Percentiles rank a stretch among this genome's conserved stretches.
These are phyloP conservation scores for Trypanosoma melophagium DNA, from an alignment of 208 protist species.

Conservation along the genomic window DNA sequence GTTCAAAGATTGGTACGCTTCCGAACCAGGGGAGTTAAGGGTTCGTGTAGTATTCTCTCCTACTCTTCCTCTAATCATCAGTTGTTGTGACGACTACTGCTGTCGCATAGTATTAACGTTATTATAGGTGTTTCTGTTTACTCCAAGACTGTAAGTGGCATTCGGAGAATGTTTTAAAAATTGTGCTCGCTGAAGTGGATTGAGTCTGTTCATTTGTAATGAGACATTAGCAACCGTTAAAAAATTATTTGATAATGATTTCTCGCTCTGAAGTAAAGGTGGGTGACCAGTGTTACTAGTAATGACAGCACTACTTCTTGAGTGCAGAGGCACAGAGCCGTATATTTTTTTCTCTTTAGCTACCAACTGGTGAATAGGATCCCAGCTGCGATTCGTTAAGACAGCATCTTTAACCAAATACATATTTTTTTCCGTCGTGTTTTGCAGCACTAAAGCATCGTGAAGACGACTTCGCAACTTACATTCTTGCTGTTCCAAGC, in stretches of 20 bases:
- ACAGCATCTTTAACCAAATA: conserved; percentile 1
- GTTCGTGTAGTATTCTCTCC: neutral
- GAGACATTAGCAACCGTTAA: neutral
- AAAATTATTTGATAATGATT: neutral
- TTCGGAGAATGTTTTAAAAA: conserved; percentile 14
- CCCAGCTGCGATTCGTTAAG: neutral
- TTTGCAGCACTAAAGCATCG: conserved; percentile 1
- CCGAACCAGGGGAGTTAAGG: neutral
- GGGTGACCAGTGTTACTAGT: neutral
- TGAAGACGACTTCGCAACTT: conserved; percentile 18
- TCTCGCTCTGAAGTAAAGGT: neutral
- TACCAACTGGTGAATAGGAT: conserved; percentile 3
- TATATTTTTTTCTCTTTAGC: conserved; percentile 13
- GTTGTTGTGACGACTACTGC: too few relatives aligned
- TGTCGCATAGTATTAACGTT: too few relatives aligned
- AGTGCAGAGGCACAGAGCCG: conserved; percentile 3
- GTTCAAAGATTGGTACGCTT: neutral
- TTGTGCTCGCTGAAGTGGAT: conserved; percentile 19
- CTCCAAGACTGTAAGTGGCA: conserved; percentile 12
- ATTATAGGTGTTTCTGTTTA: neutral
- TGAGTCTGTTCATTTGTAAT: conserved; percentile 2
- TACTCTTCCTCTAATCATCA: neutral
- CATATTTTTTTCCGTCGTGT: neutral
- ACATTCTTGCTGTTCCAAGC: conserved; percentile 10
- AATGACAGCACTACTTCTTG: too few relatives aligned